Evolutionary conservation across 176 grass and related monocot species (phyloP), one percentile per base, ranked within the genome.

Genomic region (Aegilops speltoides): DNA sequence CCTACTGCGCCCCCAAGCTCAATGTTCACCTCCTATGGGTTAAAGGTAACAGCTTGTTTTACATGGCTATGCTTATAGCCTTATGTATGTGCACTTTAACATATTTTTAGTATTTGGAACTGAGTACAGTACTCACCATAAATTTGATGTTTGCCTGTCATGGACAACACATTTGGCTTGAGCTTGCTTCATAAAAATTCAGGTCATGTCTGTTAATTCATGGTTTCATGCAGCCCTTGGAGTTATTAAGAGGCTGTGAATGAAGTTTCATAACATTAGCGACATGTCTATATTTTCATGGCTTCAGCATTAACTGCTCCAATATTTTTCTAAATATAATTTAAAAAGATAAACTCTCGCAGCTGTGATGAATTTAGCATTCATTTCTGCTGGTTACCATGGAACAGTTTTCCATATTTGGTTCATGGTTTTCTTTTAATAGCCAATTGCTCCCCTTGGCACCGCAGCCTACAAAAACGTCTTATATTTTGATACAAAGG

Each of bases 11-110:
- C 97, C 82, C 85, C 88, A 14, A 91, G 90, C 75, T 87, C 94
- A 89, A 82, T 95, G 84, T 91, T 95, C 86, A 88, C 92, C 75
- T 91, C 90, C 43, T 96, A 96, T 85, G 88, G 92, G 12, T 88
- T 99, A 60, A 99, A 96, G 92, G 97, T 99, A 92, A 79, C 17
- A 87, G 38, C 61, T 82, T 8, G 75, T 76, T 89, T 90, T 82
- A 64, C 50, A 82, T 80, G 34, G 60, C 66, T 13, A 60, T 88
- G n/a, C 29, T 93, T 82, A n/a, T 43, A 63, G 56, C 56, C 56
- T 59, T 59, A 57, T 57, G 54, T 38, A 40, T 80, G 23, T 86
- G 32, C 77, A 60, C 26, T 46, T 79, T 68, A 75, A 59, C 68
- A 88, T 67, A 11, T 41, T 89, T 13, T 79, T 19, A 74, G 24